Percentiles rank a stretch among this genome's conserved stretches.
Evolutionary conservation across 208 protist species (phyloP).

Genomic region (Lotmaria passim): DNA sequence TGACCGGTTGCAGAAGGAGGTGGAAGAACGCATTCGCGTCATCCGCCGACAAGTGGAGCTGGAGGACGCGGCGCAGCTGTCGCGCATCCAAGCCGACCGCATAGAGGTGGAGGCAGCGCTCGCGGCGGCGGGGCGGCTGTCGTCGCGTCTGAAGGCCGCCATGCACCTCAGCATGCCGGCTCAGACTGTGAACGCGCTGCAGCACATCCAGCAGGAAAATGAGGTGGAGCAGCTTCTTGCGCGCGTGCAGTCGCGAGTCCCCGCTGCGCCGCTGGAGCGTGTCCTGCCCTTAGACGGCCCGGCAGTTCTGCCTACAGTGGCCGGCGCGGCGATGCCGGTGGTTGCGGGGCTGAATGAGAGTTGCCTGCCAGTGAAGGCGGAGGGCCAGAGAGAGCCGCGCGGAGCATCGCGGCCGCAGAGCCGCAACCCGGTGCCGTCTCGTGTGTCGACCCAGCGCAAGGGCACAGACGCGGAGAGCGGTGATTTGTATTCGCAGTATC

Average conservation of each 20-base stretch:
- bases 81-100: constrained; percentile 44
- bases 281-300: constrained; percentile 48
- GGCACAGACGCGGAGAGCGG: constrained; percentile 13
- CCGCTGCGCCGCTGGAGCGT: constrained; percentile 42
- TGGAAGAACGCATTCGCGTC: constrained; percentile 52
- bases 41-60: constrained; percentile 48
- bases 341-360: constrained; percentile 48
- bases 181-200: constrained; percentile 51
- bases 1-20: constrained; percentile 62
- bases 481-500: constrained; percentile 46
- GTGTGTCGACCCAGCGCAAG: neutral
- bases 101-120: constrained; percentile 38
- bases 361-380: constrained; percentile 3
- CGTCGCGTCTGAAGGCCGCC: constrained; percentile 33
- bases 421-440: neutral
- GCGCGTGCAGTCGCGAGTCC: constrained; percentile 42
- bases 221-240: constrained; percentile 54
- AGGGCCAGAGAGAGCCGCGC: neutral
- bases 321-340: neutral
- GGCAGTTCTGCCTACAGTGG: neutral
- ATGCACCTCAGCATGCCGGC: constrained; percentile 34
- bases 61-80: constrained; percentile 48
- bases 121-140: constrained; percentile 36
- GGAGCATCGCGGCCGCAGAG: neutral
- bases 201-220: constrained; percentile 57